Evolutionary conservation across 805 yeast genomes (phyloP).

Genomic region (Candida ficus): DNA sequence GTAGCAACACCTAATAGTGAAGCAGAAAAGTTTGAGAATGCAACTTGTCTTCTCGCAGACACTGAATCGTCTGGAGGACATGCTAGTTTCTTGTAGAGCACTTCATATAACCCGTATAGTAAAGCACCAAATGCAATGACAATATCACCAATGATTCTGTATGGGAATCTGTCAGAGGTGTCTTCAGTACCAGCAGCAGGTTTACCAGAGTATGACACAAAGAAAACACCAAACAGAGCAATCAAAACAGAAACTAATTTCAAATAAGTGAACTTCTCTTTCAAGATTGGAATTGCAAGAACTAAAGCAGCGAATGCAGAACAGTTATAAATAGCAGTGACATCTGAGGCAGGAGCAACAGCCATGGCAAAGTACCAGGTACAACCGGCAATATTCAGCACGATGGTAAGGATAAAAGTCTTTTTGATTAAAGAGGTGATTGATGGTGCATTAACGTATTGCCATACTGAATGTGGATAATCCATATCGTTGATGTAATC

Average conservation of each 20-base stretch:
- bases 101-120: constrained; percentile 79
- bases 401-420: constrained; percentile 42
- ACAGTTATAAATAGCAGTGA: constrained; percentile 87
- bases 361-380: constrained; percentile 87
- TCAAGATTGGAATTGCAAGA: constrained; percentile 70
- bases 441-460: constrained; percentile 12
- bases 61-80: constrained; percentile 70
- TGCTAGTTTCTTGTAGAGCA: constrained; percentile 65
- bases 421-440: constrained; percentile 37
- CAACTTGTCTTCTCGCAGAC: constrained; percentile 62
- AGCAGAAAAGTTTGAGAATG: constrained; percentile 77
- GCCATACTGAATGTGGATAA: constrained; percentile 11
- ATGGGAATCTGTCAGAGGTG: constrained; percentile 39
- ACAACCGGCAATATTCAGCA: constrained; percentile 69
- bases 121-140: constrained; percentile 72
- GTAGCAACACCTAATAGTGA: constrained; percentile 61
- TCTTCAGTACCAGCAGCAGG: neutral
- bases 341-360: constrained; percentile 75
- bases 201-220: constrained; percentile 61
- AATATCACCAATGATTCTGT: constrained; percentile 62
- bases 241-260: constrained; percentile 64
- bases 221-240: constrained; percentile 70
- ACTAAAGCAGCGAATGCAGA: constrained; percentile 85
- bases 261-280: constrained; percentile 57
- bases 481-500: constrained; percentile 13